These are phyloP conservation scores for Trichopus zeylanicus DNA, from an alignment of 116 monocot species.

Conservation along the genomic window DNA sequence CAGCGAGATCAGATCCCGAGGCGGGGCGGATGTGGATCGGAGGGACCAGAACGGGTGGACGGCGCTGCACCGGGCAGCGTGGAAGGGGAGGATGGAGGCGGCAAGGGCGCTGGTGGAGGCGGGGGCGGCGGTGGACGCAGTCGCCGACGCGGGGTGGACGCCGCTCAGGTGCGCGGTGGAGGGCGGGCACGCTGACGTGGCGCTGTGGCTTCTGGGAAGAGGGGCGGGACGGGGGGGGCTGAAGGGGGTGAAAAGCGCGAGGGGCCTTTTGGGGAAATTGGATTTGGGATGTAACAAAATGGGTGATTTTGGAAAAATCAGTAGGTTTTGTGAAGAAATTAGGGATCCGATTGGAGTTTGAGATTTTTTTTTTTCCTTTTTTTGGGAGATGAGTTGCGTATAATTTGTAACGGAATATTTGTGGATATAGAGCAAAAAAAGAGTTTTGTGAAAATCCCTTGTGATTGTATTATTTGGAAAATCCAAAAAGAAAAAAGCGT, in stretches of 20 bases:
- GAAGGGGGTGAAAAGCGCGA: conserved; percentile 8
- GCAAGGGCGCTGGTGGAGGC: conserved; percentile 14
- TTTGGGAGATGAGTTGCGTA: not conserved
- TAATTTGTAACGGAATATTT: not conserved
- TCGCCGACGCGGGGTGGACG: conserved; percentile 27
- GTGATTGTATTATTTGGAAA: too few relatives aligned
- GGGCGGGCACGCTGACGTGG: conserved; percentile 19
- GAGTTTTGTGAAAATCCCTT: not conserved
- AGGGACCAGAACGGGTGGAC: conserved; percentile 45
- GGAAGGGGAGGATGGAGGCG: conserved; percentile 20
- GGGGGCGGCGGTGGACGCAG: conserved; percentile 23
- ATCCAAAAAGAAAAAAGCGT: too few relatives aligned
- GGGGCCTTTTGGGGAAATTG: not conserved
- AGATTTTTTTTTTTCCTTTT: not conserved
- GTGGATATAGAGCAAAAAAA: not conserved
- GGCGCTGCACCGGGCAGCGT: conserved; percentile 30
- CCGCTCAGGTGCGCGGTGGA: conserved; percentile 29
- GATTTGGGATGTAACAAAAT: not conserved
- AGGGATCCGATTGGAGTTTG: not conserved
- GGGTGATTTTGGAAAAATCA: too few relatives aligned
- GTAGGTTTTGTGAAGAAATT: not conserved
- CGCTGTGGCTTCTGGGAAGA: conserved; percentile 13
- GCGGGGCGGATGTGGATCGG: conserved; percentile 5
- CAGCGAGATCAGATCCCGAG: not conserved
- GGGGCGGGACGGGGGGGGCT: conserved; percentile 12